These are phyloP conservation scores for Clonostachys rhizophaga DNA, from an alignment of 2,329 filamentous ascomycete species.

Conservation along the genomic window DNA sequence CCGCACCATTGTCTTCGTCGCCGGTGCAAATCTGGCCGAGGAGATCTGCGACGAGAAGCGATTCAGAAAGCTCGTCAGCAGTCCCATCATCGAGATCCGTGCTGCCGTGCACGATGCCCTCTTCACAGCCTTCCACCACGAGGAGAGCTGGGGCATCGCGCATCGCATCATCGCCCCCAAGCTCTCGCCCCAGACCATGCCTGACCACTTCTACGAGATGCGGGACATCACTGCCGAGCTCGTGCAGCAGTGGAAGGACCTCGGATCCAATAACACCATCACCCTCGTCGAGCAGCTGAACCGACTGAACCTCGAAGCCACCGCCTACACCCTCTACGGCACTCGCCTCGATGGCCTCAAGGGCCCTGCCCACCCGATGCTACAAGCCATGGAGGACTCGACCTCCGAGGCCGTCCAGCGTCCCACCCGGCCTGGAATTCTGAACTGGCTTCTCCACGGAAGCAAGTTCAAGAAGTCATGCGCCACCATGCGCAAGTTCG, in stretches of 20 bases:
- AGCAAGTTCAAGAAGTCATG: conserved; percentile 50
- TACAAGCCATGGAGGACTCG: conserved; percentile 48
- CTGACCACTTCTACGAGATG: conserved; percentile 38
- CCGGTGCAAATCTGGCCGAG: conserved; percentile 38
- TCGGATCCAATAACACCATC: conserved; percentile 30
- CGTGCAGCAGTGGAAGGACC: conserved; percentile 39
- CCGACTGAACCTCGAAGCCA: conserved; percentile 46
- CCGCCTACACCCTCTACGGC: conserved; percentile 44
- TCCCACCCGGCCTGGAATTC: conserved; percentile 40
- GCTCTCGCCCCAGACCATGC: conserved; percentile 24
- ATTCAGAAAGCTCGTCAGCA: conserved; percentile 49
- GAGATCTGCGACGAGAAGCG: conserved; percentile 48
- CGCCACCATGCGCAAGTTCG: conserved; percentile 48
- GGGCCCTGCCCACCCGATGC: conserved; percentile 39
- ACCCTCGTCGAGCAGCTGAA: conserved; percentile 44
- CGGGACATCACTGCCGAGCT: conserved; percentile 43
- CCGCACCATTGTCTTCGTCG: conserved; percentile 34
- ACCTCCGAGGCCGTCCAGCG: conserved; percentile 53
- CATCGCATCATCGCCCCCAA: conserved; percentile 47
- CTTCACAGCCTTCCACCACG: conserved; percentile 46
- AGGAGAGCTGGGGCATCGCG: conserved; percentile 42
- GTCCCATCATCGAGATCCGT: conserved; percentile 47
- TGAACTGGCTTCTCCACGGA: conserved; percentile 48
- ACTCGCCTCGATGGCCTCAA: conserved; percentile 40
- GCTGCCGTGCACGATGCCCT: conserved; percentile 42